A percentile compares a stretch with the other conserved stretches of the same genome.
These are phyloP conservation scores for Phytophthora foliorum DNA, from an alignment of 352 stramenopile species.

Conservation along the genomic window DNA sequence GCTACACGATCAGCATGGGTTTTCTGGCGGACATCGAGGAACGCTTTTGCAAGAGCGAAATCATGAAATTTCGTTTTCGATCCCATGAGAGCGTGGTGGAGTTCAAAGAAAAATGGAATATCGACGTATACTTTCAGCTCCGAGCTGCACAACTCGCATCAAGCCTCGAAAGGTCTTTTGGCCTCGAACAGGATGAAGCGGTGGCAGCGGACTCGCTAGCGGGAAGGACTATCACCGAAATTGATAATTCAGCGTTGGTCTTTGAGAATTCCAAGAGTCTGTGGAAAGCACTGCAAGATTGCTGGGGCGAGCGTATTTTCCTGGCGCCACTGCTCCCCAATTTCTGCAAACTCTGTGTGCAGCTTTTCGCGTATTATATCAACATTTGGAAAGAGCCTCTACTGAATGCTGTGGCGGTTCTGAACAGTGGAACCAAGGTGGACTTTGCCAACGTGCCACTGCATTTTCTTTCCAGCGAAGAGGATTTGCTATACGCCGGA, in stretches of 20 bases:
- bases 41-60: constrained; percentile 61
- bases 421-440: constrained; percentile 60
- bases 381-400: constrained; percentile 65
- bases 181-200: constrained; percentile 38
- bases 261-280: constrained; percentile 65
- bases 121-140: constrained; percentile 91
- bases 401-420: constrained; percentile 45
- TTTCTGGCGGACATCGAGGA: constrained; percentile 72
- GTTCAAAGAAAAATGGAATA: constrained; percentile 92
- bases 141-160: constrained; percentile 64
- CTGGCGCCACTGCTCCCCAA: constrained; percentile 63
- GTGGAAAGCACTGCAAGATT: constrained; percentile 62
- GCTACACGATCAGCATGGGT: constrained; percentile 79
- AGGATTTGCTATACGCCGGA: constrained; percentile 76
- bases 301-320: constrained; percentile 70
- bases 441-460: constrained; percentile 55
- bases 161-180: constrained; percentile 63
- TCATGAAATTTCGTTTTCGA: constrained; percentile 73
- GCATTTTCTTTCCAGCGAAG: constrained; percentile 56
- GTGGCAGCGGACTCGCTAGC: constrained; percentile 8
- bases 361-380: constrained; percentile 74
- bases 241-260: constrained; percentile 27
- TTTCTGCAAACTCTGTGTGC: constrained; percentile 78
- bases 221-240: neutral
- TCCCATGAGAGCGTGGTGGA: constrained; percentile 75